Conservation (phyloP, 1,139 yeast species). For the Kodamaea anthophila region DNA sequence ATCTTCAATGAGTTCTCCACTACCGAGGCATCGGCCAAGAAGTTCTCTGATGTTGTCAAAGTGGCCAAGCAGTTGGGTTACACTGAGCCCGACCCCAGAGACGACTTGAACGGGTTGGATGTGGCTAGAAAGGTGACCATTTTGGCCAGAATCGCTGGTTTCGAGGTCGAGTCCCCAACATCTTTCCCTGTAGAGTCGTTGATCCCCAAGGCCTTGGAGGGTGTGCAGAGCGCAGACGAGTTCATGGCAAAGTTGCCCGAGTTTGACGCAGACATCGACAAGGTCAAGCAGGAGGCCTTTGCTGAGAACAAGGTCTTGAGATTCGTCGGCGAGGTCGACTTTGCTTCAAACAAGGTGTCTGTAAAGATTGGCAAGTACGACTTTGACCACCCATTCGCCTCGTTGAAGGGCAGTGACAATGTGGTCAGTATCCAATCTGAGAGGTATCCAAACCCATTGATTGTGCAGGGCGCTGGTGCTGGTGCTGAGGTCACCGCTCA, state of each 20-base stretch:
- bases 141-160: slow-evolving; percentile 86
- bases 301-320: slow-evolving; percentile 81
- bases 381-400: slow-evolving; percentile 89
- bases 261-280: slow-evolving; percentile 73
- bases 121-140: slow-evolving; percentile 98
- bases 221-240: slow-evolving; percentile 66
- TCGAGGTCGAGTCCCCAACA: slow-evolving; percentile 79
- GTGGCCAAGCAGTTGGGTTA: slow-evolving; percentile 88
- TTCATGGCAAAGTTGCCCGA: slow-evolving; percentile 76
- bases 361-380: slow-evolving; percentile 88
- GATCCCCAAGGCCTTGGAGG: slow-evolving; percentile 81
- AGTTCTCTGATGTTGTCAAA: slow-evolving; percentile 84
- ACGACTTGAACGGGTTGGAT: slow-evolving; percentile 94
- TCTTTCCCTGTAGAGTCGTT: slow-evolving; percentile 94
- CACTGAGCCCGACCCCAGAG: slow-evolving; percentile 99
- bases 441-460: slow-evolving; percentile 88
- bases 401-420: slow-evolving; percentile 92
- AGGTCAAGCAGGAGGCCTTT: slow-evolving; percentile 74
- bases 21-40: slow-evolving; percentile 46
- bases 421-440: slow-evolving; percentile 87
- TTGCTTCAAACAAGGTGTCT: slow-evolving; percentile 57
- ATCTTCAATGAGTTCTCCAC: slow-evolving; percentile 91
- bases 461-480: slow-evolving; percentile 98
- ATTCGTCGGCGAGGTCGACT: slow-evolving; percentile 87
- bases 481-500: slow-evolving; percentile 99